Conservation (phyloP, 2,329 filamentous ascomycete genomes). For the Pseudopithomyces maydicus region DNA sequence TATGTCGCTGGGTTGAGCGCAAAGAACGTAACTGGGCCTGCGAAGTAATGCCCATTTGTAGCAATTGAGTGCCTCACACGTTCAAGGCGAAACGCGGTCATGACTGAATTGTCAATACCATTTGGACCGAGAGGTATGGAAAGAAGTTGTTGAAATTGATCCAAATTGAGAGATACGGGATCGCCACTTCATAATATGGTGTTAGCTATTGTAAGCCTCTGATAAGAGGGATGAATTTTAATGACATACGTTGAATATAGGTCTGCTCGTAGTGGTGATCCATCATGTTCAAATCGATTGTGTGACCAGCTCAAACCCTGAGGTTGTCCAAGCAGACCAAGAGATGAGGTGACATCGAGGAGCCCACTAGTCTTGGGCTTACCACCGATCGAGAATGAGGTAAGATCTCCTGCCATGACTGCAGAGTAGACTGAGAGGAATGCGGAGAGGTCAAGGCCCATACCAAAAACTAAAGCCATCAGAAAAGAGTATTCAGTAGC, state of each 20-base stretch:
- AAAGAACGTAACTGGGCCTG: not conserved
- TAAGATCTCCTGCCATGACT: constrained; percentile 41
- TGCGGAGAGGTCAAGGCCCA: constrained; percentile 37
- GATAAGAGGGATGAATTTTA: not conserved
- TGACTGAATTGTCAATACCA: constrained; percentile 7
- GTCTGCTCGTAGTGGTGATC: constrained; percentile 36
- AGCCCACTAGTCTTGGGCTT: constrained; percentile 27
- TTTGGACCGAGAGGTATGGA: constrained; percentile 7
- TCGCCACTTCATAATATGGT: not conserved
- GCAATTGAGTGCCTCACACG: constrained; percentile 1
- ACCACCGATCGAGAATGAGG: constrained; percentile 59
- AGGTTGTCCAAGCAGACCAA: constrained; percentile 24
- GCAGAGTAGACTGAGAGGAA: constrained; percentile 41
- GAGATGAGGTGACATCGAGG: constrained; percentile 21
- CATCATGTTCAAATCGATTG: constrained; percentile 43
- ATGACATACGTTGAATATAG: constrained; percentile 19
- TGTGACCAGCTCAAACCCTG: constrained; percentile 33
- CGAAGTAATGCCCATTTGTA: constrained; percentile 1
- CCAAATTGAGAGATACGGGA: constrained; percentile 7
- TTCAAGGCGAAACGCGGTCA: constrained; percentile 8
- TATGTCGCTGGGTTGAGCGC: not conserved
- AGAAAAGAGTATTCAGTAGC: constrained; percentile 2
- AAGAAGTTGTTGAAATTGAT: constrained; percentile 4
- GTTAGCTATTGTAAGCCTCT: not conserved
- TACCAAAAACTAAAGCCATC: constrained; percentile 33